Base-by-base conservation (phyloP, 129 eudicot species). In the Tanacetum coccineum region DNA sequence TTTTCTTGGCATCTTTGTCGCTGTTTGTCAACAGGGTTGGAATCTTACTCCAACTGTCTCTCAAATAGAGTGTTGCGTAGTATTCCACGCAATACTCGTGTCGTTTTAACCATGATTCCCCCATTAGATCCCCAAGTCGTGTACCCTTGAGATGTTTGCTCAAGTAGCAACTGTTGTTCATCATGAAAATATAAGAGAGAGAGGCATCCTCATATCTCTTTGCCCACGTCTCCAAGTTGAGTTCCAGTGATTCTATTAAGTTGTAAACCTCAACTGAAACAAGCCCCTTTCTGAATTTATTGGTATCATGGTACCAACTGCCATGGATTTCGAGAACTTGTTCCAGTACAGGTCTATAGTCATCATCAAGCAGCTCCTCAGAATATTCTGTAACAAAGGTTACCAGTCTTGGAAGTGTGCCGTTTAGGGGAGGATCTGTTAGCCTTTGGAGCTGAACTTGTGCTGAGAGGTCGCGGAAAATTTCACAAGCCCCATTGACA, bases 31-130 rank as follows among this genome's bases (percentile, higher is more conserved):
- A 66, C n/a, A 84, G 62, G 14, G 69, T 70, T 6, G 83, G 74
- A 70, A 93, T 84, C 64, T 75, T 93, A 58, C 72, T 83, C 98
- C 98, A 93, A 70, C 89, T 88, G 76, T 81, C 87, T 63, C 74
- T 74, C 75, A 88, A 39, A 72, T 82, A 88, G 12, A 78, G 68
- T 8, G 74, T 45, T 6, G 82, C 51, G 12, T 80, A 81, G 57
- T 86, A 73, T 63, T 83, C 80, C 47, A 70, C 25, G 5, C 54
- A 68, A 39, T 76, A 77, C 67, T 86, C 77, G 17, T 86, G 80
- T 26, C 70, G 76, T 51, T 63, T 68, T 48, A 88, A 6, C 96
- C 95, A 87, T 6, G 80, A 59, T 28, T 70, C 73, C 22, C 99
- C 99, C 93, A 94, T 81, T 26, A 94, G 71, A 20, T 89, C 93